Evolutionary conservation across 129 eudicot species (phyloP).

Genomic region (Flaveria trinervia): DNA sequence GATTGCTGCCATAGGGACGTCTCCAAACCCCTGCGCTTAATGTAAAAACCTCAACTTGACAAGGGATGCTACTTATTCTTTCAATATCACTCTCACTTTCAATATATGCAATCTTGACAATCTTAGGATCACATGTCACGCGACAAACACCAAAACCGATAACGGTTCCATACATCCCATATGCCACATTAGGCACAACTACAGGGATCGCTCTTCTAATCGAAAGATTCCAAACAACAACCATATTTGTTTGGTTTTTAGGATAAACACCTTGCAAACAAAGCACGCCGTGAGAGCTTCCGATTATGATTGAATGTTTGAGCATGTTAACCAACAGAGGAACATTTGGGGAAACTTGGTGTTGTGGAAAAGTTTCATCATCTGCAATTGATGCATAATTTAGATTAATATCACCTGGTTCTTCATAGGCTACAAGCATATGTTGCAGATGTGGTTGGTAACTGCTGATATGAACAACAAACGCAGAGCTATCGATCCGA

Average conservation of each 20-base stretch:
- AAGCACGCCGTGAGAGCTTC: neutral
- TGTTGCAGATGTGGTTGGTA: neutral
- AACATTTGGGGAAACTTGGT: neutral
- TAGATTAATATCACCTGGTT: neutral
- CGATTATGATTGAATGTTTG: neutral
- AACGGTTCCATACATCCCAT: conserved; percentile 3
- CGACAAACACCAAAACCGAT: conserved; percentile 53
- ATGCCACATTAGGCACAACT: neutral
- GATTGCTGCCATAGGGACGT: neutral
- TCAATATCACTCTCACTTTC: neutral
- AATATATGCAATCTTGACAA: conserved; percentile 40
- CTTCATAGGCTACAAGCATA: neutral
- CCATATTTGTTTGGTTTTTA: neutral
- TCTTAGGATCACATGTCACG: conserved; percentile 15
- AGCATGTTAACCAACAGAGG: neutral
- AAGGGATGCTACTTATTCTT: neutral
- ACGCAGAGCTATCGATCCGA: neutral
- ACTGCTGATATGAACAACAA: neutral
- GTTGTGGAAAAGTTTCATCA: conserved; percentile 1
- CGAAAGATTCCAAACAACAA: conserved; percentile 47
- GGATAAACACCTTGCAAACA: conserved; percentile 31
- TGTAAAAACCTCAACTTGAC: neutral
- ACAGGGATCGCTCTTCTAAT: conserved; percentile 12
- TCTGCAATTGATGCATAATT: neutral
- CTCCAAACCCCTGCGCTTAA: neutral